Percentiles rank a stretch among this genome's conserved stretches.
Conservation (phyloP, 176 grass and related monocot genomes). For the Rhynchospora breviuscula region DNA sequence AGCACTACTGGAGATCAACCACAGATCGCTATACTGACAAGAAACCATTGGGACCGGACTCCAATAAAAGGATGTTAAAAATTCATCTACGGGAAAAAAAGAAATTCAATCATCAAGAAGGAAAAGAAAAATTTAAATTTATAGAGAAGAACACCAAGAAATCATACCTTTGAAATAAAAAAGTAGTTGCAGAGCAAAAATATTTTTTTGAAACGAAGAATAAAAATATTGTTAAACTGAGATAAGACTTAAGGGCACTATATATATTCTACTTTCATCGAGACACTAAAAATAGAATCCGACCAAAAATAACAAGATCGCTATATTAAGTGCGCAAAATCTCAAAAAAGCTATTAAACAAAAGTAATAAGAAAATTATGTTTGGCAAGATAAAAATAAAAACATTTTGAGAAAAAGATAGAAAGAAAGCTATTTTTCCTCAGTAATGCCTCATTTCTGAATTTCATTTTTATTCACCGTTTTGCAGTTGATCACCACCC, state of each 20-base stretch:
- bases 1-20: not conserved
- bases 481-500: not conserved
- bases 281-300: not conserved
- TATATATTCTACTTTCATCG: not conserved
- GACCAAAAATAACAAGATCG: not conserved
- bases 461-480: not conserved
- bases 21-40: not conserved
- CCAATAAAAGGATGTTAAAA: not conserved
- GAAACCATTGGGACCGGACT: not conserved
- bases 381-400: not conserved
- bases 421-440: no score
- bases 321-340: no score
- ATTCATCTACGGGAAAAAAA: not conserved
- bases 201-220: no score
- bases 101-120: not conserved
- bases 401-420: no score
- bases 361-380: not conserved
- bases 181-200: not conserved
- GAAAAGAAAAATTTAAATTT: not conserved
- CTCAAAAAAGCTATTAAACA: no score
- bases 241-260: not conserved
- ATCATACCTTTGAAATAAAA: not conserved
- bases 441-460: no score
- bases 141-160: not conserved
- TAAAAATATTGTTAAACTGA: not conserved